Evolutionary conservation across 139 green algal species (phyloP).

Genomic region (Picochlorum sp.): DNA sequence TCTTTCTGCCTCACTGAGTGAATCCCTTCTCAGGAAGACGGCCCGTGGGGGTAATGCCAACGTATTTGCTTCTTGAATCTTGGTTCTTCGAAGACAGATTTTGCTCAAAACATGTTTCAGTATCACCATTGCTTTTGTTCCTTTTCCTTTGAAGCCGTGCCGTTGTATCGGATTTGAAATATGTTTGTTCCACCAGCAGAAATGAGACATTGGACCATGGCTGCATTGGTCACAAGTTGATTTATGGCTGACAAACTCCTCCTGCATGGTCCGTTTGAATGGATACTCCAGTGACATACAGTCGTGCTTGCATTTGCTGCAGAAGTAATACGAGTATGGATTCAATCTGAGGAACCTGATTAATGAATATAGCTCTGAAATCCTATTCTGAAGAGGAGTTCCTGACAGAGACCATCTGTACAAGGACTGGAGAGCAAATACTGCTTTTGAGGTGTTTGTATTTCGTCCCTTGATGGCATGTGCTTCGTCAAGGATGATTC

Average conservation of each 20-base stretch:
- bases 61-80: constrained; percentile 84
- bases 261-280: constrained; percentile 32
- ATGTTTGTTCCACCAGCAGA: constrained; percentile 74
- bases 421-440: constrained; percentile 64
- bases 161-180: constrained; percentile 58
- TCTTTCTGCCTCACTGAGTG: constrained; percentile 68
- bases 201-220: constrained; percentile 57
- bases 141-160: constrained; percentile 52
- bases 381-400: constrained; percentile 82
- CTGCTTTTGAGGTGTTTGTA: constrained; percentile 70
- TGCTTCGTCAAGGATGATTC: constrained; percentile 82
- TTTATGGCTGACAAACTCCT: constrained; percentile 2
- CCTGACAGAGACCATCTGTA: constrained; percentile 74
- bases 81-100: constrained; percentile 83
- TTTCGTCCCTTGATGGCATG: constrained; percentile 85
- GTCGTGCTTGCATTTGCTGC: constrained; percentile 32
- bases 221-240: constrained; percentile 24
- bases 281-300: constrained; percentile 69
- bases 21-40: constrained; percentile 53
- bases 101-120: constrained; percentile 65
- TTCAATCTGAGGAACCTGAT: constrained; percentile 78
- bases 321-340: constrained; percentile 92
- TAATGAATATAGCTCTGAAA: constrained; percentile 87
- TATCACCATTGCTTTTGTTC: constrained; percentile 47
- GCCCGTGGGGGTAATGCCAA: constrained; percentile 77